A percentile compares a stretch with the other conserved stretches of the same genome.
phyloP scores from a whole-genome alignment of 306 rosid genomes.

The Oemleria cerasiformis region DNA sequence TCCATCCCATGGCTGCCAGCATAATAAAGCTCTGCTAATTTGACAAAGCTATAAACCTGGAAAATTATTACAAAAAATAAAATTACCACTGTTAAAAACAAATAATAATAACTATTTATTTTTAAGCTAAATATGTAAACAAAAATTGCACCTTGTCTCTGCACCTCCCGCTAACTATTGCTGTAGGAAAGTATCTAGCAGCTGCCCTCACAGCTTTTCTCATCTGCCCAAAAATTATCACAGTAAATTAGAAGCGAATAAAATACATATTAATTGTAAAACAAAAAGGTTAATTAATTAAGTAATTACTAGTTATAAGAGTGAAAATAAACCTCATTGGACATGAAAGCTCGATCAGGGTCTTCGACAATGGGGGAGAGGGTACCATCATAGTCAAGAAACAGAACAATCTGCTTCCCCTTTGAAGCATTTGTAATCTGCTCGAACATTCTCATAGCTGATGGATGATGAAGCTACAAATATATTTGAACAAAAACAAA shows the following conservation, averaged over 20 bases:
- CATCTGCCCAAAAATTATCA: conserved; percentile 51
- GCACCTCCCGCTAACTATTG: conserved; percentile 86
- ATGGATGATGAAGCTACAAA: conserved; percentile 58
- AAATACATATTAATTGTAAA: no score
- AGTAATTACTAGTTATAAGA: background rate
- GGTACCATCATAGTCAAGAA: conserved; percentile 94
- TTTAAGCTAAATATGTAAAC: conserved; percentile 3
- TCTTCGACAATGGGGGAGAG: conserved; percentile 88
- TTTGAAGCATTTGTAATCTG: conserved; percentile 45
- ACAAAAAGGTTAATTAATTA: no score
- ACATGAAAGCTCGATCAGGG: conserved; percentile 90
- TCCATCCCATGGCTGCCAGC: conserved; percentile 99
- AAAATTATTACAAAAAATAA: background rate
- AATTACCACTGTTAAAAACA: background rate
- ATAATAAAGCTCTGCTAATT: conserved; percentile 70
- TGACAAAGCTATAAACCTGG: conserved; percentile 76
- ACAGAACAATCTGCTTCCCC: conserved; percentile 72
- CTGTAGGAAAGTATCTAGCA: conserved; percentile 81
- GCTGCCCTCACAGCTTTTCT: conserved; percentile 63
- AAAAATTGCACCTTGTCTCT: conserved; percentile 67
- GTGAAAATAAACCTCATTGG: conserved; percentile 53
- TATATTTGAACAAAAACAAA: background rate
- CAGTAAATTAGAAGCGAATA: background rate
- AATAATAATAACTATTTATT: background rate
- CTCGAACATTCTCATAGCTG: conserved; percentile 67